phyloP scores from a whole-genome alignment of 257 asterid species.

The Solanum ahanhuiri region DNA sequence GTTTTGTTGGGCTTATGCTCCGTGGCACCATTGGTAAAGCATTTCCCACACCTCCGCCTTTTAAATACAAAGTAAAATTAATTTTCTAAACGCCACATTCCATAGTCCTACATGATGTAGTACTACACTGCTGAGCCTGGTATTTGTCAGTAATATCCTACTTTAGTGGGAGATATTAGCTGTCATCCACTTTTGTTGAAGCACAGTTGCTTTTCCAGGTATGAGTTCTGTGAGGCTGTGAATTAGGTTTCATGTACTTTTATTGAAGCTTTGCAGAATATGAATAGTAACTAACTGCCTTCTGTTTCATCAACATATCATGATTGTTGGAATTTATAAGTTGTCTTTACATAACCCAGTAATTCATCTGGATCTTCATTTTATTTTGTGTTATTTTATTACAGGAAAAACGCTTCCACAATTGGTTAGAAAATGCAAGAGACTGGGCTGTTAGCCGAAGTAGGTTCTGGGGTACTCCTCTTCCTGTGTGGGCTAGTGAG shows the following conservation, averaged over 20 bases:
- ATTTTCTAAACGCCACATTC: not conserved
- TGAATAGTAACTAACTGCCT: not conserved
- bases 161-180: not conserved
- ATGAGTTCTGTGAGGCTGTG: not conserved
- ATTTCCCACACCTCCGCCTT: not conserved
- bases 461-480: constrained; percentile 99
- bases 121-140: not conserved
- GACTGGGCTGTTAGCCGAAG: constrained; percentile 99
- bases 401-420: constrained; percentile 90
- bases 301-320: not conserved
- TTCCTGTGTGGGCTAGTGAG: constrained; percentile 91
- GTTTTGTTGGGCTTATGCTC: not conserved
- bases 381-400: not conserved
- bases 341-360: not conserved
- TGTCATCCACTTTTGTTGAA: not conserved
- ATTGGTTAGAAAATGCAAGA: constrained; percentile 97
- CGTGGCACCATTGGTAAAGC: not conserved
- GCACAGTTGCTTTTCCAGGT: not conserved
- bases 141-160: not conserved
- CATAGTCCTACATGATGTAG: not conserved
- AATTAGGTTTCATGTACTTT: not conserved
- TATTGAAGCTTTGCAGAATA: not conserved
- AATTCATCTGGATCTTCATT: not conserved
- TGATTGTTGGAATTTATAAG: not conserved
- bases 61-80: not conserved